Percentiles rank a stretch among this genome's conserved stretches.
Evolutionary conservation across 2,329 filamentous ascomycete species (phyloP).

Genomic region (Trichoderma hamatum): DNA sequence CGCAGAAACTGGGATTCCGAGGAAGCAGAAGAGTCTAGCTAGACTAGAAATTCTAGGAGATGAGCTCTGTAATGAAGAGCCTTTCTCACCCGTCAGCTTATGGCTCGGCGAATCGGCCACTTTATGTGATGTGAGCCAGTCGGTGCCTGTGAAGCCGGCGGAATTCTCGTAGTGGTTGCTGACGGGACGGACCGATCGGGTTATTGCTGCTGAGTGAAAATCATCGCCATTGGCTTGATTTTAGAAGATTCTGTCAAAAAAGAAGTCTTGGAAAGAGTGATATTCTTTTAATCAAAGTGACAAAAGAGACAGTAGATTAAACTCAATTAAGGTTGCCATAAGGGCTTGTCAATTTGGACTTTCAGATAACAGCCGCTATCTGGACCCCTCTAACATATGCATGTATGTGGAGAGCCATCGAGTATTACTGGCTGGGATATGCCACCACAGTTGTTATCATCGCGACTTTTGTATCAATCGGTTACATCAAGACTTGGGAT

Average conservation of each 20-base stretch:
- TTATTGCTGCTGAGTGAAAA: not conserved
- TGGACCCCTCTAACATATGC: not conserved
- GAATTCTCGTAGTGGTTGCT: not conserved
- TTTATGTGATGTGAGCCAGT: not conserved
- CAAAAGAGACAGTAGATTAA: not conserved
- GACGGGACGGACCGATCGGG: constrained; percentile 7
- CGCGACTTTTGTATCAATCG: not conserved
- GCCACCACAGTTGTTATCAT: not conserved
- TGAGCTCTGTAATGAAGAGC: not conserved
- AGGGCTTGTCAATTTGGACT: not conserved
- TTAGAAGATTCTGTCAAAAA: not conserved
- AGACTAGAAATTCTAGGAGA: not conserved
- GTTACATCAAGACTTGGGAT: not conserved
- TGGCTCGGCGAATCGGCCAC: not conserved
- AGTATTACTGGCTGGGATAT: not conserved
- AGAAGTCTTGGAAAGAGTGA: not conserved
- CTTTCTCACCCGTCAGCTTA: not conserved
- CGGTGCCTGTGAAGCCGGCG: too few species aligned
- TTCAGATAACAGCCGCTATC: not conserved
- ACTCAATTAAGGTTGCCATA: not conserved
- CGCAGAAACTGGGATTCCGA: not conserved
- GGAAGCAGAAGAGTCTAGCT: not conserved
- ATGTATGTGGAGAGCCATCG: not conserved
- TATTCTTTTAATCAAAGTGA: not conserved
- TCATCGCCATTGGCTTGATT: not conserved